Base-by-base conservation (phyloP, 495 filamentous ascomycete species). In the Parmelia sp. region DNA sequence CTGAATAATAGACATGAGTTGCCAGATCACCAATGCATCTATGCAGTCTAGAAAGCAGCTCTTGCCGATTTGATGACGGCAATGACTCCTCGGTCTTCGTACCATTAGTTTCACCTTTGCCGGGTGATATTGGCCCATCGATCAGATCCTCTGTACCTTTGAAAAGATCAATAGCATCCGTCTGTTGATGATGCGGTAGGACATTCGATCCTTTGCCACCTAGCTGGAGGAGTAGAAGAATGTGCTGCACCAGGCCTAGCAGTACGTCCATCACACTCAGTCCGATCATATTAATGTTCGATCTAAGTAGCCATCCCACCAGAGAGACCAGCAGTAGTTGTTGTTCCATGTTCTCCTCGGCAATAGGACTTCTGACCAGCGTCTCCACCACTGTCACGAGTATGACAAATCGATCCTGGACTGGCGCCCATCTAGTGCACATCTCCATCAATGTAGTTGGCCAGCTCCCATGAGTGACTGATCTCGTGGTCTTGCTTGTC, bases 181-280 rank as follows among this genome's bases (percentile, higher is more conserved):
- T 68, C 42, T 73, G 70, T 42, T 72, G 68, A 59, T 69, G 66
- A 62, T 66, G 68, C 21, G 70, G 70, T 33, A 68, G 61, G 53
- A 77, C 74, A 65, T 68, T 66, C 23, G 70, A 66, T 21, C 68
- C 49, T 49, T 70, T 66, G n/a, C 76, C 80, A 36, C 81, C 83
- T 36, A 87, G 74, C 61, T 90, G 87, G 5, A 96, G 80, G 21
- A 93, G 74, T 59, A 83, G 79, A 62, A 90, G 83, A 66, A 90
- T 88, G 63, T 94, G 91, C 49, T 87, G 85, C 61, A 96, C 81
- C 9, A 97, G 80, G 25, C 90, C 89, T 27, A 93, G 77, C 25
- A 96, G 77, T 10, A 96, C 84, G 72, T 97, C 92, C 82, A 96
- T 97, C 29, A 96, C 88, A 69, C 91, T 96, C 47, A 97, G 79